Evolutionary conservation across 2,329 filamentous ascomycete species (phyloP).

Genomic region (Venturia oleaginea): DNA sequence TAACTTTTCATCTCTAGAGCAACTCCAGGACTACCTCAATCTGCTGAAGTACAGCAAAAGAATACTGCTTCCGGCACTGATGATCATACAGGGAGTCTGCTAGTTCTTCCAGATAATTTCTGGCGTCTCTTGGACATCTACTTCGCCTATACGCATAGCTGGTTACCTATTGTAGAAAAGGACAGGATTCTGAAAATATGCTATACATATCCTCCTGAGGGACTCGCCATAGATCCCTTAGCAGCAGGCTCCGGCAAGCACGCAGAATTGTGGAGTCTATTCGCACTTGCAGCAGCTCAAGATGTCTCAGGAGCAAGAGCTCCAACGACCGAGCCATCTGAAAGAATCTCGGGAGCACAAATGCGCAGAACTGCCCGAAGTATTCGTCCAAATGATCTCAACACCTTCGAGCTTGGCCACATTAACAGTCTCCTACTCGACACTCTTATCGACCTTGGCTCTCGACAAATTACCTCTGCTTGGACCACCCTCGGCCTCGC

Average conservation of each 20-base stretch:
- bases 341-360: constrained; percentile 16
- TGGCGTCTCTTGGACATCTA: constrained; percentile 61
- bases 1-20: not conserved
- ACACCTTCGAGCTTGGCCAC: constrained; percentile 29
- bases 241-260: constrained; percentile 27
- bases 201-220: constrained; percentile 43
- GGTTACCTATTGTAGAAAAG: constrained; percentile 66
- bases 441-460: constrained; percentile 53
- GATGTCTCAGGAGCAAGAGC: constrained; percentile 14
- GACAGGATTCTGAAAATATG: constrained; percentile 50
- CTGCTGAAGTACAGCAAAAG: not conserved
- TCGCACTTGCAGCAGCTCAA: constrained; percentile 33
- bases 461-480: constrained; percentile 47
- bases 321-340: not conserved
- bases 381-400: constrained; percentile 25
- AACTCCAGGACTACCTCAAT: not conserved
- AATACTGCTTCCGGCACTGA: not conserved
- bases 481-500: constrained; percentile 58
- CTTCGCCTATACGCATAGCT: constrained; percentile 66
- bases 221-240: constrained; percentile 25
- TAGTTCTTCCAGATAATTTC: constrained; percentile 43
- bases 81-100: constrained; percentile 4
- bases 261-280: constrained; percentile 37
- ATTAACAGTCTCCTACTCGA: constrained; percentile 40
- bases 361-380: constrained; percentile 23